Percentiles rank a stretch among this genome's conserved stretches.
Evolutionary conservation across 305 asterid species (phyloP).

Genomic region (Fraxinus angustifolia): DNA sequence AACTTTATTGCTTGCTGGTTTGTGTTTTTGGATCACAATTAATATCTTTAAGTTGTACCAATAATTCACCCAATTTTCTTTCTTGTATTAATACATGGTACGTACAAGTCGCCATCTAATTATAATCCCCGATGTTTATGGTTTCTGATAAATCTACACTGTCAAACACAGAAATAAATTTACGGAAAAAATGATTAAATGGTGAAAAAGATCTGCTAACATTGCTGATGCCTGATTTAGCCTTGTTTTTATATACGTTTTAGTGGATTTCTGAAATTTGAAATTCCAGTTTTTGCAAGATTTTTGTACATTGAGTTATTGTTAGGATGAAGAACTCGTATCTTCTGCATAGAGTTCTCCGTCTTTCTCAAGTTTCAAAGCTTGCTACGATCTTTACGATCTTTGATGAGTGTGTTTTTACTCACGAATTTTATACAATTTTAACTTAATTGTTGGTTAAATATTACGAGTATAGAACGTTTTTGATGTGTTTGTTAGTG

Average conservation of each 20-base stretch:
- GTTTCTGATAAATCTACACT: not conserved
- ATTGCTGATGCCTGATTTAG: not conserved
- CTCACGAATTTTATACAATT: too few species aligned
- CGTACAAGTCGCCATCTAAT: not conserved
- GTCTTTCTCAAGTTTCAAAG: not conserved
- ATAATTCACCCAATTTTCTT: not conserved
- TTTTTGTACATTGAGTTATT: not conserved
- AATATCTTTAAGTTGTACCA: not conserved
- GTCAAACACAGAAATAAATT: not conserved
- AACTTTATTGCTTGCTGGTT: conserved; percentile 4
- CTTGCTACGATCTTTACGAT: not conserved
- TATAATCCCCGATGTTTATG: not conserved
- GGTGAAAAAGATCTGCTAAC: not conserved
- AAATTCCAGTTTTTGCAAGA: not conserved
- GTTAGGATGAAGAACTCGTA: not conserved
- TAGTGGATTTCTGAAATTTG: not conserved
- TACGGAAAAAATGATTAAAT: not conserved
- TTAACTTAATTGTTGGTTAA: too few species aligned
- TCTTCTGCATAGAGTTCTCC: not conserved
- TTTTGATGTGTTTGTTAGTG: too few species aligned
- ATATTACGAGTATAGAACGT: too few species aligned
- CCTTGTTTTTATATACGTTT: not conserved
- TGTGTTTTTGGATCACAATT: not conserved
- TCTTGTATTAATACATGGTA: not conserved
- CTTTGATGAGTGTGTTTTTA: too few species aligned